Base-by-base conservation (phyloP, 2,329 filamentous ascomycete genomes). In the Aspergillus unguis region DNA sequence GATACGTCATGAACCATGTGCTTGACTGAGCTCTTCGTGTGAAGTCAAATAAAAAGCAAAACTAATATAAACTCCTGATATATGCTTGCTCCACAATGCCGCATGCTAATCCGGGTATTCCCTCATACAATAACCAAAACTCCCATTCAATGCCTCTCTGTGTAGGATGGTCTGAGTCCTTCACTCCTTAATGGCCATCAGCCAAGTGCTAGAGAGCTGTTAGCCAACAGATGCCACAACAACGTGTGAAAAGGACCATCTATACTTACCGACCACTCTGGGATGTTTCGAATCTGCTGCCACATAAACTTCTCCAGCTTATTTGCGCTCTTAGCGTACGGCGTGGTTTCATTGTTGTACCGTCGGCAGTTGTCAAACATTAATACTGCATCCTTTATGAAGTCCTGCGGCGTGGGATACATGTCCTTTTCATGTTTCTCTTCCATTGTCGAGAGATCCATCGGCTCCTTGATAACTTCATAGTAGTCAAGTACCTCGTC, bases 401-500 rank as follows among this genome's bases (percentile, higher is more conserved):
- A 96, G 64, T 97, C 94, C 67, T 97, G 91, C 0, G 94, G 92
- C 0, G 85, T 91, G 11, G 85, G 83, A 68, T 99, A 99, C 65
- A 92, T 83, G 72, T 97, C 94, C 36, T 90, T 90, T 66, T 97
- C 92, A 58, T 96, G 86, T 73, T 95, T 95, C 62, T 84, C 85
- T 72, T 97, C 94, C 92, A 99, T 97, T 23, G 92, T 96, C 44
- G 84, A 86, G 44, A 96, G 79, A 68, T 96, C 94, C 94, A 99
- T 99, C 33, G 94, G 94, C 70, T 96, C 88, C 68, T 92, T 92
- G 77, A 99, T 99, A 56, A 97, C 92, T 54, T 96, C 90, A 77
- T 97, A 97, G 75, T 99, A 99, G 71, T 99, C 94, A n/a, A 90
- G 85, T 0, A 99, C 94, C 61, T 97, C 94, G 64, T 99, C 94